phyloP scores from a whole-genome alignment of 768 basidiomycete species.

The Royoungia palumana region DNA sequence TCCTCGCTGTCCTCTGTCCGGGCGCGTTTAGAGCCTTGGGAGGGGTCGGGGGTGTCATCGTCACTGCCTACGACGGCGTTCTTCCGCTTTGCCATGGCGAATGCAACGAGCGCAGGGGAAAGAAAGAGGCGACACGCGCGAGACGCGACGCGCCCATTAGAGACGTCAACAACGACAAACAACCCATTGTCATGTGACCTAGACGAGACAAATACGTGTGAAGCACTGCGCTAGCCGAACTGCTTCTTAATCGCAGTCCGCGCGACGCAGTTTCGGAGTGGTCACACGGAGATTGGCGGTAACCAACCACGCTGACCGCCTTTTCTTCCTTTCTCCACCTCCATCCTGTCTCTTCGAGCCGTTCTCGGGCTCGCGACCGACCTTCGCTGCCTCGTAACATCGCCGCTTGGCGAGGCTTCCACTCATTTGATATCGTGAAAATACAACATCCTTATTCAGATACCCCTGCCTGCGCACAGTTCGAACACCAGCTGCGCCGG shows the following conservation, averaged over 20 bases:
- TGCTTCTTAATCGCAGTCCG: conserved; percentile 4
- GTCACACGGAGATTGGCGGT: conserved; percentile 11
- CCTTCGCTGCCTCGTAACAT: conserved; percentile 22
- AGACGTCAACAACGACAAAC: conserved; percentile 23
- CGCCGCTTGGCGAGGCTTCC: conserved; percentile 25
- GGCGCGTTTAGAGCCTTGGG: conserved; percentile 43
- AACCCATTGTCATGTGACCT: conserved; percentile 9
- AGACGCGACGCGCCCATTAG: conserved; percentile 28
- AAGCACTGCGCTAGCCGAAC: conserved; percentile 24
- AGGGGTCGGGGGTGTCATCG: conserved; percentile 30
- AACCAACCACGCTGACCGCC: conserved; percentile 10
- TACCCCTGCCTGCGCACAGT: conserved; percentile 32
- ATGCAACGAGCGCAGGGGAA: background rate
- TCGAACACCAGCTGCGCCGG: conserved; percentile 43
- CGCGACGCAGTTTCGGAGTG: no score
- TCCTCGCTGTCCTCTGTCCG: conserved; percentile 41
- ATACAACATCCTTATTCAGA: conserved; percentile 9
- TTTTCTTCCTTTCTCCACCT: background rate
- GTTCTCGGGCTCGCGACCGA: conserved; percentile 8
- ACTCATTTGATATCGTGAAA: conserved; percentile 25
- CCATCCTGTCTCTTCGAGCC: conserved; percentile 8
- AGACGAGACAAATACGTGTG: background rate
- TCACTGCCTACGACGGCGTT: conserved; percentile 40
- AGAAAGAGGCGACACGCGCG: conserved; percentile 5
- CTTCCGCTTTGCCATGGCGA: conserved; percentile 55